Conservation (phyloP, 2,329 filamentous ascomycete genomes). For the Grosmannia penicillata region DNA sequence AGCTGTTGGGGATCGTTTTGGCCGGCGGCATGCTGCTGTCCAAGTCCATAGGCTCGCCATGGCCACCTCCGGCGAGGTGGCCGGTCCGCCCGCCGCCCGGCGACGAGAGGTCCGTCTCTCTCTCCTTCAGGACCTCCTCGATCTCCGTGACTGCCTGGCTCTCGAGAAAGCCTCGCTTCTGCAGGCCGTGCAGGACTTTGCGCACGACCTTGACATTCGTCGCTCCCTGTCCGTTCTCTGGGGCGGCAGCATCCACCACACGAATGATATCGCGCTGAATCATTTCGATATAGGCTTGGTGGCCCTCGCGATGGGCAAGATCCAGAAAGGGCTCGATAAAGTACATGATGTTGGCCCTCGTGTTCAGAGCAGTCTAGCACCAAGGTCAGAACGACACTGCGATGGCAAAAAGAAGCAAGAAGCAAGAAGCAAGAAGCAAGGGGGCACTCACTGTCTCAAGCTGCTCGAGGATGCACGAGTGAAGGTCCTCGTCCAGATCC, state of each 20-base stretch:
- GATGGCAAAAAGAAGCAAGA: too few relatives aligned
- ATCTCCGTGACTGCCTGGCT: conserved; percentile 63
- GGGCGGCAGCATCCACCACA: conserved; percentile 84
- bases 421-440: too few relatives aligned
- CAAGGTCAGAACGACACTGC: conserved; percentile 3
- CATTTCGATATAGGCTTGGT: conserved; percentile 78
- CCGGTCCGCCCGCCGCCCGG: conserved; percentile 16
- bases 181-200: conserved; percentile 57
- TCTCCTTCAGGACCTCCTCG: conserved; percentile 66
- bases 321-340: conserved; percentile 95
- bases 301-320: conserved; percentile 59
- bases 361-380: conserved; percentile 80
- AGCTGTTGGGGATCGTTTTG: conserved; percentile 25
- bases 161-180: conserved; percentile 58
- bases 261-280: conserved; percentile 85
- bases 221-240: conserved; percentile 71
- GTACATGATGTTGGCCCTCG: conserved; percentile 96
- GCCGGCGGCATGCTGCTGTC: conserved; percentile 23
- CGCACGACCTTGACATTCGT: conserved; percentile 90
- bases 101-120: conserved; percentile 48
- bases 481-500: conserved; percentile 92
- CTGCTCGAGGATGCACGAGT: conserved; percentile 94
- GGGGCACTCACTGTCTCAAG: conserved; percentile 53
- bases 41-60: conserved; percentile 19
- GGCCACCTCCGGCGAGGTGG: conserved; percentile 8